Base-by-base conservation (phyloP, 2,329 filamentous ascomycete genomes). In the Hirsutella rhossiliensis region DNA sequence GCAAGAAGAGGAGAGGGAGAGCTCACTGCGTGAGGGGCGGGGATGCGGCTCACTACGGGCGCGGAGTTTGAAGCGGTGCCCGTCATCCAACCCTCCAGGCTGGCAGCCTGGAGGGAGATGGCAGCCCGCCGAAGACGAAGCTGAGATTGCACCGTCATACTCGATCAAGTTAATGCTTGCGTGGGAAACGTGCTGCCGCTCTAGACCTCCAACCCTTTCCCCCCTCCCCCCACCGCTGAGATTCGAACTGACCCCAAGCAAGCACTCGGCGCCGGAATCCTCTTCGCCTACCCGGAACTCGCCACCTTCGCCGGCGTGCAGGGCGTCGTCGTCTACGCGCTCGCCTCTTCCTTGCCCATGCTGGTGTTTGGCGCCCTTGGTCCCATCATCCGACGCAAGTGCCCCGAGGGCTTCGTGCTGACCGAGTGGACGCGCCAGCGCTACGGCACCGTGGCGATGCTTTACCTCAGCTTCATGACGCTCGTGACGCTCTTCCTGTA, bases 81-180 rank as follows among this genome's bases (percentile, higher is more conserved):
- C 51, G 49, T 52, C 63, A 75, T 80, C 74, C 72, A 79, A 70
- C 76, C 72, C 2, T 17, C 34, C 18, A 5, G n/a, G 12, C 15
- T 11, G 5, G n/a, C n/a, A 17, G 9, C 11, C 18, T 11, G 13
- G 40, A 52, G 57, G 65, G 64, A 71, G 67, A 71, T 64, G 60
- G 48, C 40, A 45, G 44, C 52, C 55, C 62, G 68, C 52, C 56
- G 61, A 66, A 9, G 58, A 77, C 69, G 76, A 88, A 78, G 86
- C 86, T 90, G 86, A 92, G 86, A 90, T 82, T 81, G 83, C 79
- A 92, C 86, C 85, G 86, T 89, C 72, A 84, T 81, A 90, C 85
- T 90, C 85, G 86, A 92, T 86, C 86, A 92, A 92, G 86, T 86
- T 90, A 92, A 90, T 88, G 83, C 86, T 92, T 92, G 86, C 86